Percentiles rank a stretch among this genome's conserved stretches.
phyloP scores from a whole-genome alignment of 179 eudicot genomes.

The Pouteria campechiana region DNA sequence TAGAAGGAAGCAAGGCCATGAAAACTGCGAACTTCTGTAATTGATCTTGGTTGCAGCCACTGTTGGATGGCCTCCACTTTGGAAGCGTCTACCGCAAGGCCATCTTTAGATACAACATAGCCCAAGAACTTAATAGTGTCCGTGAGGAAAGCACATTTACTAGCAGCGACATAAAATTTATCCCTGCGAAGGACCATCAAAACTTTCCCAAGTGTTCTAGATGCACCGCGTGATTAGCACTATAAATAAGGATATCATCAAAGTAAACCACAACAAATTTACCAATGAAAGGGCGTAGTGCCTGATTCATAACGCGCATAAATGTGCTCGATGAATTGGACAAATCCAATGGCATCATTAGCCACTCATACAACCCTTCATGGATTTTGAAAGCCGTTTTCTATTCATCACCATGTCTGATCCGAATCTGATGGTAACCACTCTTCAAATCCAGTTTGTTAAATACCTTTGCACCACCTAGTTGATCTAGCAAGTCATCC shows the following conservation, averaged over 20 bases:
- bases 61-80: background rate
- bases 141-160: background rate
- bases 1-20: background rate
- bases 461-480: background rate
- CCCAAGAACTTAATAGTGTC: background rate
- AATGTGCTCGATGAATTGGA: background rate
- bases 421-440: background rate
- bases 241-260: no score
- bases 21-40: background rate
- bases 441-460: background rate
- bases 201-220: background rate
- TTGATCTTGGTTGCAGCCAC: background rate
- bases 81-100: background rate
- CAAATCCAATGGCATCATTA: background rate
- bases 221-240: background rate
- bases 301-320: background rate
- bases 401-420: background rate
- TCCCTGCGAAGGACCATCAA: background rate
- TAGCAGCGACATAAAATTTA: background rate
- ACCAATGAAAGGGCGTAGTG: no score
- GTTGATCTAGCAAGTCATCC: background rate
- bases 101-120: no score
- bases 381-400: background rate
- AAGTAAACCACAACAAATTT: no score
- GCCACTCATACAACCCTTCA: background rate